Evolutionary conservation across 345 rosid genomes (phyloP), one percentile per base, ranked within the genome.

Genomic region (Tarenaya hassleriana): DNA sequence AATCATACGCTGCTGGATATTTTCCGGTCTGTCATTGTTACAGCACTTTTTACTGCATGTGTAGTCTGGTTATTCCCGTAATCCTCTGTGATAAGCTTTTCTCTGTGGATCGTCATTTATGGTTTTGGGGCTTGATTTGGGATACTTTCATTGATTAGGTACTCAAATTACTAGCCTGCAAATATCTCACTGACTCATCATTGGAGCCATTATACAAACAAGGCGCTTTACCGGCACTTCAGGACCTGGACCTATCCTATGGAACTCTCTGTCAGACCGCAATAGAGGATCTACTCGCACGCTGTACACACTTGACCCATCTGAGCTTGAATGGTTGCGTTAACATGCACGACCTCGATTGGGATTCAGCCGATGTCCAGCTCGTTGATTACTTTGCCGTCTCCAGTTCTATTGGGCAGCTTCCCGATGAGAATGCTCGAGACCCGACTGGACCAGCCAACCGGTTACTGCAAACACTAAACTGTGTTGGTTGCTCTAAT

Each of bases 151-250:
- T 43, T 50, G 55, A 56, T 44, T 38, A 92, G 97, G 94, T 92
- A 18, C 73, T 92, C 55, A 88, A 82, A 69, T 75, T 92, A 60
- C 99, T 88, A 75, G 99, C 99, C 3, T 92, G 99, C 87, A 92
- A 92, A 60, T 85, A 83, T 74, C 96, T 92, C 40, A 73, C 77
- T 3, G 83, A 92, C 72, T 69, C 84, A 10, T 81, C 99, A 52
- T 56, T 92, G 73, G 97, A 88, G 80, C 95, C 97, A 59, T 81
- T 92, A 47, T 92, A 85, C 76, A 88, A 80, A 73, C 71, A 73
- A 60, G 80, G 83, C 50, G 95, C 97, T 63, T 68, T 92, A 55
- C 85, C 78, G 41, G 72, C 76, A 16, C 95, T 92, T 45, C 75
- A 71, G 64, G 97, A 85, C 63, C 71, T 92, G 72, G 99, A 92